Evolutionary conservation across 2,329 filamentous ascomycete genomes (phyloP).

Genomic region (Colletotrichum graminicola): DNA sequence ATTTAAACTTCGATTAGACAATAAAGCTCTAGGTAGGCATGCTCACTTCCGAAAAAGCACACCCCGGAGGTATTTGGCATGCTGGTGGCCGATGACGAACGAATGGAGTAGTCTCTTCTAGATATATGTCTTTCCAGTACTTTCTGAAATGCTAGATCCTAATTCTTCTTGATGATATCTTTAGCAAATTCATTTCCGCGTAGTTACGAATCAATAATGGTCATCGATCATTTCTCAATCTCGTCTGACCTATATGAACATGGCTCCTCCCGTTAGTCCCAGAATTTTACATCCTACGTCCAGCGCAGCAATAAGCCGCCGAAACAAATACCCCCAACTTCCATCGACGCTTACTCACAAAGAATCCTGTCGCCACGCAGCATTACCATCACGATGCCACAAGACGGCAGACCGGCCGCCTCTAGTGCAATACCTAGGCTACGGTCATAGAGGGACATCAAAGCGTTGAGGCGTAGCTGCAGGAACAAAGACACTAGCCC

Average conservation of each 20-base stretch:
- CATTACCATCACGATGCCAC: neutral
- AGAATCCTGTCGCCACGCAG: neutral
- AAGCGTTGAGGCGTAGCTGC: neutral
- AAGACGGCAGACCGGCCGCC: neutral
- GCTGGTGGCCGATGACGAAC: neutral
- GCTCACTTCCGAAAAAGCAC: neutral
- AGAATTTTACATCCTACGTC: neutral
- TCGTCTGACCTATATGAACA: neutral
- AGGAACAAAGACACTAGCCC: conserved; percentile 8
- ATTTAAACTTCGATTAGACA: neutral
- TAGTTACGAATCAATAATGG: neutral
- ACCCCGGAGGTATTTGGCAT: neutral
- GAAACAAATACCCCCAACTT: neutral
- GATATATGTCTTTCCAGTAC: neutral
- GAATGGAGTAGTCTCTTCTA: too few species aligned
- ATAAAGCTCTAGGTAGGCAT: neutral
- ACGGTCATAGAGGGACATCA: neutral
- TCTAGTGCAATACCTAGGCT: neutral
- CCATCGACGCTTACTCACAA: neutral
- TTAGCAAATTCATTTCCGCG: neutral
- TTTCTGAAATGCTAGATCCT: neutral
- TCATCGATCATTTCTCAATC: neutral
- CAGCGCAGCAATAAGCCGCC: neutral
- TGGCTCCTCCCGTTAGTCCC: neutral
- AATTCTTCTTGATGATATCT: too few species aligned